Percentiles rank a stretch among this genome's conserved stretches.
Evolutionary conservation across 768 basidiomycete genomes (phyloP).

Genomic region (Rhodotorula toruloides): DNA sequence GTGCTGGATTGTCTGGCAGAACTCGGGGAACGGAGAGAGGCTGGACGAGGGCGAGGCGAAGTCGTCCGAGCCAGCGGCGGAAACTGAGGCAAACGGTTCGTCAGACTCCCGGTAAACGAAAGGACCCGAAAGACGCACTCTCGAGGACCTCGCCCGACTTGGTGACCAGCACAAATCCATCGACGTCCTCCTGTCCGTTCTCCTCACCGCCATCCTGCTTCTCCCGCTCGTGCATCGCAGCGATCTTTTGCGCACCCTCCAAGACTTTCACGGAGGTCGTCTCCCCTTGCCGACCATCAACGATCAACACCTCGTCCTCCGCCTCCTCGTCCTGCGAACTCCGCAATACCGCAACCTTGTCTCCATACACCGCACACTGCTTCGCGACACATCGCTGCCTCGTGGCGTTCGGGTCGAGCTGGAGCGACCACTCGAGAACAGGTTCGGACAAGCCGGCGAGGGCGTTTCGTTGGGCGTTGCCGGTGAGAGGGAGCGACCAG

Average conservation of each 20-base stretch:
- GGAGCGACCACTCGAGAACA: background rate
- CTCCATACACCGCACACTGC: constrained; percentile 20
- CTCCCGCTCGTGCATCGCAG: constrained; percentile 11
- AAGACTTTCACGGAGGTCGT: constrained; percentile 6
- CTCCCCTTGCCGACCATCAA: constrained; percentile 9
- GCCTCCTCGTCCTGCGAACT: constrained; percentile 15
- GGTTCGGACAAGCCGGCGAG: constrained; percentile 16
- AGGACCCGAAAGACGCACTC: constrained; percentile 26
- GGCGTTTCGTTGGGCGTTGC: constrained; percentile 11
- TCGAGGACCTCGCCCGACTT: constrained; percentile 39
- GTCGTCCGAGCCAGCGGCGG: constrained; percentile 36
- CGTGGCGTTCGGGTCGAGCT: background rate
- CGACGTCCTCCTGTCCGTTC: constrained; percentile 4
- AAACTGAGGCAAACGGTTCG: background rate
- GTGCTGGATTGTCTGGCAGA: constrained; percentile 54
- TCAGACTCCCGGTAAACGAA: background rate
- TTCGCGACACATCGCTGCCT: background rate
- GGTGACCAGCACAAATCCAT: constrained; percentile 33
- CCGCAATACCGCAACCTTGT: constrained; percentile 28
- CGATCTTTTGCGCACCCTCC: constrained; percentile 36
- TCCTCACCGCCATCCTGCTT: background rate
- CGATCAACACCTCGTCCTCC: constrained; percentile 29
- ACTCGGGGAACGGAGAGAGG: constrained; percentile 54
- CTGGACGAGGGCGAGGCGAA: constrained; percentile 42
- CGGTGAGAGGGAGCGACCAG: constrained; percentile 52